Evolutionary conservation across 2,329 filamentous ascomycete genomes (phyloP), one percentile per base, ranked within the genome.

Genomic region (Sarocladium strictum): DNA sequence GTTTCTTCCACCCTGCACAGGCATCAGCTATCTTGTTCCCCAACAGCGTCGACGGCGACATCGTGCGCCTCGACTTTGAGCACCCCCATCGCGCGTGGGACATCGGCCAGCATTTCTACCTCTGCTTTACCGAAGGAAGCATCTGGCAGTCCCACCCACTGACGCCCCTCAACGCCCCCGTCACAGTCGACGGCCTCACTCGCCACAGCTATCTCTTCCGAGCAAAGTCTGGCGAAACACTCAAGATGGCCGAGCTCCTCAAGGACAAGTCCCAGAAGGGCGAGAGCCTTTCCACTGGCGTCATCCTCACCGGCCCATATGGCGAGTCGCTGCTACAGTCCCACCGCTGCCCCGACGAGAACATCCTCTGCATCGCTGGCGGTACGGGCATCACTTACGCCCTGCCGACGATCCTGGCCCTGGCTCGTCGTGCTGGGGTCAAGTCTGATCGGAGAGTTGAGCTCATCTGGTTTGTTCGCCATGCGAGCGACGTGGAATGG

Each of bases 71-170:
- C 3, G 85, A 90, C 54, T 83, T 89, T 56, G 69, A 78, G 1
- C 82, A 87, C 58, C 65, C 75, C 2, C 83, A 86, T 53, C 74
- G 77, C 26, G 65, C 78, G 0, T 90, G 86, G 85, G 70, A 74
- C 12, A 71, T 86, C 12, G 86, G 87, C 10, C 83, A 89, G 66
- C 87, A 90, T 63, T 89, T 87, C 65, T 89, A 83, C 61, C 72
- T 89, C 15, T 86, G 79, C 65, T 89, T 90, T 61, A 74, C 83
- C 0, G 78, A 84, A 57, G 72, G 81, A 29, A 85, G 77, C 60
- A 77, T 89, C 60, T 89, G 85, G 84, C 85, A 90, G 66, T 83
- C 83, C 0, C 86, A 90, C 61, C 86, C 86, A 0, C 87, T 89
- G 63, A 89, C 85, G 0, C 81, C 84, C 0, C 71, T 84, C 9